phyloP scores from a whole-genome alignment of 148 eudicot genomes.

The Chenopodium suecicum region DNA sequence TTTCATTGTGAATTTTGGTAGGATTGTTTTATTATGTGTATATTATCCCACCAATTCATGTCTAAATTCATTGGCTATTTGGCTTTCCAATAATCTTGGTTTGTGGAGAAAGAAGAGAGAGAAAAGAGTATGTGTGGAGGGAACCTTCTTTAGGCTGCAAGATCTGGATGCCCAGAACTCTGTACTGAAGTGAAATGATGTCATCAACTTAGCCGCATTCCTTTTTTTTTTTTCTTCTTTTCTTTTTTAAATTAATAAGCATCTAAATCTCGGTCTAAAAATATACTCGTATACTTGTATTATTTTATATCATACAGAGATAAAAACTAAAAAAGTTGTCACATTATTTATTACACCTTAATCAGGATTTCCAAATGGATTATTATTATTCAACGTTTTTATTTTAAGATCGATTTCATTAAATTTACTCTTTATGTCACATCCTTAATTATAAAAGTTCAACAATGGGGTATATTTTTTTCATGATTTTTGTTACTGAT shows the following conservation, averaged over 20 bases:
- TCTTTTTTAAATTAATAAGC: too few relatives aligned
- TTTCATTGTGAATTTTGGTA: slow-evolving; percentile 29
- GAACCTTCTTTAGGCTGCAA: slow-evolving; percentile 30
- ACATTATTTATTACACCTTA: too few relatives aligned
- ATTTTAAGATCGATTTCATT: too few relatives aligned
- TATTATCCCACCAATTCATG: slow-evolving; percentile 23
- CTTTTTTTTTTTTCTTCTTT: neutral
- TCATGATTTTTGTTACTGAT: neutral
- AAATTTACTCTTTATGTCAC: too few relatives aligned
- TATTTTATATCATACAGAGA: too few relatives aligned
- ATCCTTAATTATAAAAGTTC: too few relatives aligned
- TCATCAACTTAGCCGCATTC: slow-evolving; percentile 22
- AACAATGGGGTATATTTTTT: too few relatives aligned
- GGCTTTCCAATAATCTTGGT: neutral
- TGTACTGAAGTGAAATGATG: slow-evolving; percentile 24
- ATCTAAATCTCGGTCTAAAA: too few relatives aligned
- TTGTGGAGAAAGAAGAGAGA: slow-evolving; percentile 7
- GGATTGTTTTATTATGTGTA: neutral
- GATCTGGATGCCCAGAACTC: slow-evolving; percentile 31
- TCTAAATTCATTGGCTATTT: slow-evolving; percentile 15
- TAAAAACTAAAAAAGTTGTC: too few relatives aligned
- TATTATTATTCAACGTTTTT: too few relatives aligned
- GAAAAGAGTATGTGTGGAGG: neutral
- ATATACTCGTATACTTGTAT: too few relatives aligned
- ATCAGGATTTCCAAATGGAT: too few relatives aligned